Conservation (phyloP, 345 rosid genomes). For the Corchorus capsularis region DNA sequence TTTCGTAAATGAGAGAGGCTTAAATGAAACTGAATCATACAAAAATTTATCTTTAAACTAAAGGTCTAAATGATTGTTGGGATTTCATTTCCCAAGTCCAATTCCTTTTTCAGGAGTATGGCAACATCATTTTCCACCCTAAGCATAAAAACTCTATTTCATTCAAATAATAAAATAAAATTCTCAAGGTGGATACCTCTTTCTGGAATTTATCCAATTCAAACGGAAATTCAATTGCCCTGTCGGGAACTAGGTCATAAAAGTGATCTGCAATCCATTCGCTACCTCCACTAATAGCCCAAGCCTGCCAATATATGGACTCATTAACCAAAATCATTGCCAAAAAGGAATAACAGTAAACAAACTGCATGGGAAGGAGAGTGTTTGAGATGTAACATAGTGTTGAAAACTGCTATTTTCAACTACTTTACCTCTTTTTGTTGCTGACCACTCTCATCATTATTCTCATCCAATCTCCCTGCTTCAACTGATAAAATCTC, state of each 20-base stretch:
- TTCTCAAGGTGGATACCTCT: slow-evolving; percentile 52
- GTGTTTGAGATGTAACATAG: slow-evolving; percentile 1
- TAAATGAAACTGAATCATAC: background rate
- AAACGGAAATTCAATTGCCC: slow-evolving; percentile 90
- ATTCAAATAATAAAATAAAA: background rate
- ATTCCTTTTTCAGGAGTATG: background rate
- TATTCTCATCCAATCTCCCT: slow-evolving; percentile 39
- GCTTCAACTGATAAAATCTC: slow-evolving; percentile 71
- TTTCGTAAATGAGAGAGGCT: background rate
- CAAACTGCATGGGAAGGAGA: background rate
- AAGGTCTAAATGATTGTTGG: slow-evolving; percentile 7
- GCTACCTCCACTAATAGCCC: slow-evolving; percentile 69
- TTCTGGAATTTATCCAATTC: slow-evolving; percentile 90
- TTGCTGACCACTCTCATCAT: slow-evolving; percentile 38
- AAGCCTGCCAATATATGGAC: slow-evolving; percentile 51
- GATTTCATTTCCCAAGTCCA: background rate
- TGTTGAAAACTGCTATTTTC: background rate
- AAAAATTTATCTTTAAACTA: background rate
- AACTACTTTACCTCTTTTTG: slow-evolving; percentile 55
- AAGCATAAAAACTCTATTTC: slow-evolving; percentile 5
- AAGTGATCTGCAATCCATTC: slow-evolving; percentile 77
- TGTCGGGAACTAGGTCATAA: slow-evolving; percentile 83
- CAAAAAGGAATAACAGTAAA: slow-evolving; percentile 1
- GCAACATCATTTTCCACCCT: background rate
- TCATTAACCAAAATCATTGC: slow-evolving; percentile 23